phyloP scores from a whole-genome alignment of 2,329 filamentous ascomycete species.

The Teratosphaeria destructans region DNA sequence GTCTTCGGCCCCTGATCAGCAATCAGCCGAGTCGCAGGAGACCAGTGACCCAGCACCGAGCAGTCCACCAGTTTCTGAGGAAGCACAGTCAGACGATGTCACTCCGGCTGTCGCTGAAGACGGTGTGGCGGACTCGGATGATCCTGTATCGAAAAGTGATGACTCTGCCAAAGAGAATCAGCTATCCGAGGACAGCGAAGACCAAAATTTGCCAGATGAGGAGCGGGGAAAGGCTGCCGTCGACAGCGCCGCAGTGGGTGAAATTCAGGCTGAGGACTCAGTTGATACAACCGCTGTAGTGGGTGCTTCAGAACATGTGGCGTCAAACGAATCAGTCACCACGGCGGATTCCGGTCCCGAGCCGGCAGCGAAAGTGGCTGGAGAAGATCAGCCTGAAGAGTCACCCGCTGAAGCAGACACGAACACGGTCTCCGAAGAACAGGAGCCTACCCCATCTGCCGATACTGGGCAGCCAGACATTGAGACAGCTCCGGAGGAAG shows the following conservation, averaged over 20 bases:
- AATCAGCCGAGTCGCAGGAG: neutral
- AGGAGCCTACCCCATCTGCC: neutral
- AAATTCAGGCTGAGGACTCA: neutral
- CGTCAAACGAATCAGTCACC: neutral
- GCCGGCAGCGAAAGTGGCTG: neutral
- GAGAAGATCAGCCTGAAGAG: neutral
- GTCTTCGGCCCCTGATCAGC: neutral
- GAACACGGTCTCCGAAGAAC: neutral
- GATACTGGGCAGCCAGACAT: neutral
- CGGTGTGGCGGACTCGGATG: neutral
- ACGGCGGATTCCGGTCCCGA: neutral
- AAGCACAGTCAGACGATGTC: neutral
- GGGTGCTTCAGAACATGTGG: neutral
- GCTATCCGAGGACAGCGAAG: neutral
- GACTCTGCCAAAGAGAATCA: neutral
- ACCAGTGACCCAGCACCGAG: neutral
- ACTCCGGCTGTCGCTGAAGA: neutral
- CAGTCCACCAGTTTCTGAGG: neutral
- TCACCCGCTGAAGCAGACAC: neutral
- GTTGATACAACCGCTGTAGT: neutral
- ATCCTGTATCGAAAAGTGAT: neutral
- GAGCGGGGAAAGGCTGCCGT: neutral
- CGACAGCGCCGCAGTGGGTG: neutral
- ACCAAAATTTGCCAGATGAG: neutral
- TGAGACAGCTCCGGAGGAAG: neutral